phyloP scores from a whole-genome alignment of 805 yeast species.

The Starmerella potacharoeniae region DNA sequence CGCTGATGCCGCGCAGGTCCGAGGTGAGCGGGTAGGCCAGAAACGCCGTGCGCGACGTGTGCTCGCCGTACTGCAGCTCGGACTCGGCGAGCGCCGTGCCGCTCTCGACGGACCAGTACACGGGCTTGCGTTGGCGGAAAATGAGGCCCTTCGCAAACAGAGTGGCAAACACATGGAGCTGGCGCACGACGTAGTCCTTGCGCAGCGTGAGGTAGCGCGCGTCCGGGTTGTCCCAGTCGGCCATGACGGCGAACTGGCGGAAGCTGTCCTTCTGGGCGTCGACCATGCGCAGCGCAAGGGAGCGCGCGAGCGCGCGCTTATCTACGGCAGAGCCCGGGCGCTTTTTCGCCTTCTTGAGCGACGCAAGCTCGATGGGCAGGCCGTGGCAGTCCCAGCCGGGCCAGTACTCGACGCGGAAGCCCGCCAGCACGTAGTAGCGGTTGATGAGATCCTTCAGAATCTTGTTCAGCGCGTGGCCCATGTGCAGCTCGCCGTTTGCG shows the following conservation, averaged over 20 bases:
- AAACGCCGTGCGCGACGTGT: slow-evolving; percentile 12
- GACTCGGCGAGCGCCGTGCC: slow-evolving; percentile 93
- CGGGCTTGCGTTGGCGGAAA: slow-evolving; percentile 83
- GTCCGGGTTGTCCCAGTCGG: slow-evolving; percentile 54
- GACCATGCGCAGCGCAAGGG: slow-evolving; percentile 60
- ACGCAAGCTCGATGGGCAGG: slow-evolving; percentile 86
- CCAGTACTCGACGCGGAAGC: slow-evolving; percentile 53
- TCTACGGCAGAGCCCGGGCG: slow-evolving; percentile 31
- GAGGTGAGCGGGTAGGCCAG: slow-evolving; percentile 13
- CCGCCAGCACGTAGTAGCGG: slow-evolving; percentile 53
- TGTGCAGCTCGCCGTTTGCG: slow-evolving; percentile 87
- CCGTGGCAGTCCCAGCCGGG: slow-evolving; percentile 99
- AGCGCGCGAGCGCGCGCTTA: slow-evolving; percentile 52
- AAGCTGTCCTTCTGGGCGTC: slow-evolving; percentile 54
- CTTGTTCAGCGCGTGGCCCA: slow-evolving; percentile 88
- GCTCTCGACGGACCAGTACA: slow-evolving; percentile 94
- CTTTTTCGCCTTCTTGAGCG: slow-evolving; percentile 38
- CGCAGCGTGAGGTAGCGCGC: slow-evolving; percentile 56
- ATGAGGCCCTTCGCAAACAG: slow-evolving; percentile 58
- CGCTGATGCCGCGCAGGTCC: slow-evolving; percentile 1
- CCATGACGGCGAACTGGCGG: slow-evolving; percentile 62
- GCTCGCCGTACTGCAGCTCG: slow-evolving; percentile 80
- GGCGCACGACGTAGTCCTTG: slow-evolving; percentile 60
- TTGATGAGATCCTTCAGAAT: slow-evolving; percentile 75
- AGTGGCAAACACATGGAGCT: slow-evolving; percentile 55